Evolutionary conservation across 2,329 filamentous ascomycete genomes (phyloP).

Genomic region (Colletotrichum sp.): DNA sequence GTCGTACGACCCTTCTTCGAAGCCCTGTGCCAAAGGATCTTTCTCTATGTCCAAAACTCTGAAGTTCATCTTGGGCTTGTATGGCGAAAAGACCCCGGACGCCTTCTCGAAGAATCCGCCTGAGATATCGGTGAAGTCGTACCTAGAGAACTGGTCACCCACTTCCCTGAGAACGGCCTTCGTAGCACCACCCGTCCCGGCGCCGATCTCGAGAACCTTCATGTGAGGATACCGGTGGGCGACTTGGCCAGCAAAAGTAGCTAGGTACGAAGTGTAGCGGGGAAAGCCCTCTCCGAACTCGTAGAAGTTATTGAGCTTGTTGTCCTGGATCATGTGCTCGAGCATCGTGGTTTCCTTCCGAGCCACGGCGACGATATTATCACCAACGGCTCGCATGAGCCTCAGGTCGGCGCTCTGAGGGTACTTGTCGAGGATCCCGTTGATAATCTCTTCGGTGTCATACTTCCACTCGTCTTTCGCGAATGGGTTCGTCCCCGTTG

Average conservation of each 20-base stretch:
- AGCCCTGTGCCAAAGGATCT: slow-evolving; percentile 31
- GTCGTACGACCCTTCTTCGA: slow-evolving; percentile 27
- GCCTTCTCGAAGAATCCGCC: slow-evolving; percentile 23
- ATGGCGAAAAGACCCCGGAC: slow-evolving; percentile 26
- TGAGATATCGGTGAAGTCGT: slow-evolving; percentile 28
- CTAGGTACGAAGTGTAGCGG: neutral
- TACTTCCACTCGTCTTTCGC: neutral
- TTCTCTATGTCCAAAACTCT: slow-evolving; percentile 33
- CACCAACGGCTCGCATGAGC: slow-evolving; percentile 25
- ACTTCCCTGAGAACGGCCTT: slow-evolving; percentile 10
- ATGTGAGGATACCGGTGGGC: slow-evolving; percentile 13
- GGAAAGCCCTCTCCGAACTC: slow-evolving; percentile 9
- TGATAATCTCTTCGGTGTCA: neutral
- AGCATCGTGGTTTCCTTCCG: slow-evolving; percentile 33
- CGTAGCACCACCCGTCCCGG: slow-evolving; percentile 42
- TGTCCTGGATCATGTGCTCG: slow-evolving; percentile 34
- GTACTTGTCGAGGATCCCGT: neutral
- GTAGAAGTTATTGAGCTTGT: slow-evolving; percentile 33
- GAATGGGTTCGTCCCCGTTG: neutral
- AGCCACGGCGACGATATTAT: slow-evolving; percentile 33
- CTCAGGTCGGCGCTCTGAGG: neutral
- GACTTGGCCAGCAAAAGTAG: neutral
- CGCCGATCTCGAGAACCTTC: slow-evolving; percentile 39
- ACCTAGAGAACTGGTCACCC: slow-evolving; percentile 1
- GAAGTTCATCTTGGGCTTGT: slow-evolving; percentile 20